phyloP scores from a whole-genome alignment of 1,139 yeast species.

The Kodamaea sp. region DNA sequence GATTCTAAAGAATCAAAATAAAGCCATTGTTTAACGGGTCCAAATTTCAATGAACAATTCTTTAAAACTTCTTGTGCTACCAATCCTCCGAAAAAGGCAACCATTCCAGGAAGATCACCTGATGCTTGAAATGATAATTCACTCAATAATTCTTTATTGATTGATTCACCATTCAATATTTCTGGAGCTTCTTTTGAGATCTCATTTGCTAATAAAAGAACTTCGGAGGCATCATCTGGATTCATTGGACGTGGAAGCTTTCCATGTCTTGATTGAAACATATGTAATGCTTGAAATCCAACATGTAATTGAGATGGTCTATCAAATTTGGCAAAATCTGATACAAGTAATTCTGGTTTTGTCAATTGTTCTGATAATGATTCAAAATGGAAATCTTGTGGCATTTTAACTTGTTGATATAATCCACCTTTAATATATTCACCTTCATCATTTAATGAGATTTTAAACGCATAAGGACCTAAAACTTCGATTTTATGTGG shows the following conservation, averaged over 20 bases:
- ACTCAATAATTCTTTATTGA: conserved; percentile 63
- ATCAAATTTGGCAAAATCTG: conserved; percentile 93
- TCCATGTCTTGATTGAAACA: conserved; percentile 63
- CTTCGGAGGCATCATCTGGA: conserved; percentile 69
- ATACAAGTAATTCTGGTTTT: conserved; percentile 73
- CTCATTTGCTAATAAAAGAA: conserved; percentile 57
- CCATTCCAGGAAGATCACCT: conserved; percentile 89
- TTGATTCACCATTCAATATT: conserved; percentile 50
- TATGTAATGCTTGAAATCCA: conserved; percentile 87
- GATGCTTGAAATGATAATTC: conserved; percentile 81
- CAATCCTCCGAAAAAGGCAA: conserved; percentile 90
- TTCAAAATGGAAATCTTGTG: conserved; percentile 59
- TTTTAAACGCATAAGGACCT: conserved; percentile 90
- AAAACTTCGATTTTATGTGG: conserved; percentile 76
- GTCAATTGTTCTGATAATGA: conserved; percentile 60
- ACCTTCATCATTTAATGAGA: conserved; percentile 58
- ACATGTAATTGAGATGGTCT: conserved; percentile 86
- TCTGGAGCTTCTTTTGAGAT: conserved; percentile 57
- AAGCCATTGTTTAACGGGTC: conserved; percentile 85
- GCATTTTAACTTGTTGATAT: conserved; percentile 89
- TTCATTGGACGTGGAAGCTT: conserved; percentile 74
- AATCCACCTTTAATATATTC: conserved; percentile 79
- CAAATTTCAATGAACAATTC: conserved; percentile 90
- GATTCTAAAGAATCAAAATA: conserved; percentile 95
- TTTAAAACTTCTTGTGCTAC: conserved; percentile 96